A percentile compares a stretch with the other conserved stretches of the same genome.
phyloP scores from a whole-genome alignment of 1,284 basidiomycete species.

The Malassezia furfur region DNA sequence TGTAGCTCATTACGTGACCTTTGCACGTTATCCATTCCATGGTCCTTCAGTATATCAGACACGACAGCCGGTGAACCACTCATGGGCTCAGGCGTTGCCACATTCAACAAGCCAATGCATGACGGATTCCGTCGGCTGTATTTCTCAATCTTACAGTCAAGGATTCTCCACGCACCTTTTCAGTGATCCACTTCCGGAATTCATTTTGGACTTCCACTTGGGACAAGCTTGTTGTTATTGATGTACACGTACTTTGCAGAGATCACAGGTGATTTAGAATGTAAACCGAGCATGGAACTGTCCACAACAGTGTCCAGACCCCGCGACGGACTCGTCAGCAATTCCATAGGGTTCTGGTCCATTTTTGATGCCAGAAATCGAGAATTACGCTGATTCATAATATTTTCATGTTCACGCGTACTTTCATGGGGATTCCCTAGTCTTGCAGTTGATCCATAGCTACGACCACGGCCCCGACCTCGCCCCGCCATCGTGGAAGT shows the following conservation, averaged over 20 bases:
- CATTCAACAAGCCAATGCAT: not conserved
- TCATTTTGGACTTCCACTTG: constrained; percentile 1
- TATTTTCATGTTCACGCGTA: too few relatives aligned
- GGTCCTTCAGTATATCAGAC: not conserved
- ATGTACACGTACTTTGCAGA: not conserved
- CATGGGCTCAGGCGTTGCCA: not conserved
- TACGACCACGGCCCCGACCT: too few relatives aligned
- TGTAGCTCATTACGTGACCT: not conserved
- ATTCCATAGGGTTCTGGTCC: not conserved
- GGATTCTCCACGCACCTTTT: not conserved
- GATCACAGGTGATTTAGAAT: not conserved
- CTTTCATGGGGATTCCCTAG: too few relatives aligned
- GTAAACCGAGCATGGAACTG: not conserved
- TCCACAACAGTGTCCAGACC: not conserved
- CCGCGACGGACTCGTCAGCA: constrained; percentile 10
- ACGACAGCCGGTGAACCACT: not conserved
- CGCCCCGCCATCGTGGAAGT: too few relatives aligned
- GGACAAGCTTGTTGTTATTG: not conserved
- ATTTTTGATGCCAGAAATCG: not conserved
- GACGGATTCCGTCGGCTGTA: not conserved
- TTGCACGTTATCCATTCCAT: not conserved
- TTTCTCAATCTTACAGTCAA: too few relatives aligned
- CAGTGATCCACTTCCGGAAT: constrained; percentile 7
- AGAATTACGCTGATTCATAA: too few relatives aligned
- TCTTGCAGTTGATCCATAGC: too few relatives aligned